A percentile compares a stretch with the other conserved stretches of the same genome.
Conservation (phyloP, 495 filamentous ascomycete genomes). For the Aspergillus homomorphus region DNA sequence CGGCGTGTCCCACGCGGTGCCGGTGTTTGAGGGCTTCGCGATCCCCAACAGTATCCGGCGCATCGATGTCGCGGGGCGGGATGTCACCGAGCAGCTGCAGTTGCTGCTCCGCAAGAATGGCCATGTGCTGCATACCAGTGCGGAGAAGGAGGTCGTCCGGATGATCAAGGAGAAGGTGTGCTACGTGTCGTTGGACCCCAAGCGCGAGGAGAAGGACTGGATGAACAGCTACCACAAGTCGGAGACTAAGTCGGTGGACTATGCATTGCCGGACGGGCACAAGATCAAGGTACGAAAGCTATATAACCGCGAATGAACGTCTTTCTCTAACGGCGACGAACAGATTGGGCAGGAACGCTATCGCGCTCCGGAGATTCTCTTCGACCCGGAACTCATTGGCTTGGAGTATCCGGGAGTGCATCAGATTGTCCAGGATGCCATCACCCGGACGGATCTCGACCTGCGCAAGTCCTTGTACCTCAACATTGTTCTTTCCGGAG, state of each 20-base stretch:
- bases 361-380: conserved; percentile 94
- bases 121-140: conserved; percentile 93
- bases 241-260: conserved; percentile 74
- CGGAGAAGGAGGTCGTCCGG: conserved; percentile 96
- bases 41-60: conserved; percentile 91
- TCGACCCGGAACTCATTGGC: conserved; percentile 95
- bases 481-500: conserved; percentile 95
- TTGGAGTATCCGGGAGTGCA: conserved; percentile 97
- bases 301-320: background rate
- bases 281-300: conserved; percentile 69
- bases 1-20: conserved; percentile 95
- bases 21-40: conserved; percentile 96
- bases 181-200: conserved; percentile 90
- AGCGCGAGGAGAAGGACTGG: conserved; percentile 96
- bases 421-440: conserved; percentile 94
- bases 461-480: conserved; percentile 89
- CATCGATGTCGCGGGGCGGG: conserved; percentile 96
- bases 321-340: background rate
- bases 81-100: conserved; percentile 96
- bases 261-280: conserved; percentile 86
- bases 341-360: conserved; percentile 89
- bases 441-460: conserved; percentile 96
- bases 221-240: conserved; percentile 50
- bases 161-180: conserved; percentile 92
- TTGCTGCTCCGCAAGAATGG: conserved; percentile 86